Percentiles rank a stretch among this genome's conserved stretches.
These are phyloP conservation scores for Hygrophoropsis aurantiaca DNA, from an alignment of 768 basidiomycete species.

Conservation along the genomic window DNA sequence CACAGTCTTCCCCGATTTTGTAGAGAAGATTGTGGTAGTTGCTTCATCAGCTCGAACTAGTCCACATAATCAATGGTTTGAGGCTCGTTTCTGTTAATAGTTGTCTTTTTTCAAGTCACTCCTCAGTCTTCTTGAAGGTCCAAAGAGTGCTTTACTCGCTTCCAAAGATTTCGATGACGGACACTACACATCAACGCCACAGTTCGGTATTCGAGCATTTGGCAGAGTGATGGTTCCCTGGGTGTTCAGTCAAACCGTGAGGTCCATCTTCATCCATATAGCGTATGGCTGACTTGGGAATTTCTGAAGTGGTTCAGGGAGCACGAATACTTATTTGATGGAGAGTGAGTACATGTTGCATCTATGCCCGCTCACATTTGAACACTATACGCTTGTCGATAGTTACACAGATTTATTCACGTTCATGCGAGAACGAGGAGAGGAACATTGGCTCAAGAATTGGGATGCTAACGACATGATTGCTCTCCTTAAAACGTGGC, in stretches of 20 bases:
- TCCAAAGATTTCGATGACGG: constrained; percentile 57
- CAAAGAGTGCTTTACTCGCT: constrained; percentile 51
- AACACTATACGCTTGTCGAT: neutral
- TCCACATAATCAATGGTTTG: constrained; percentile 49
- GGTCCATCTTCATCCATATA: constrained; percentile 68
- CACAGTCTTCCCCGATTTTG: constrained; percentile 48
- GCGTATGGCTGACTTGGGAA: neutral
- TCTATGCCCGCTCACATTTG: neutral
- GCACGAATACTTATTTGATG: constrained; percentile 38
- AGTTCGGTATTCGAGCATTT: constrained; percentile 55
- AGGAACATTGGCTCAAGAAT: constrained; percentile 35
- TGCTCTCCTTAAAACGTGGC: constrained; percentile 50
- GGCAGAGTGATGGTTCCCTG: constrained; percentile 57
- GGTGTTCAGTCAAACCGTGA: constrained; percentile 44
- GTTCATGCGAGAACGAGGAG: constrained; percentile 53
- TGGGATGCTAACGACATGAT: constrained; percentile 61
- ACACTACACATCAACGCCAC: constrained; percentile 48
- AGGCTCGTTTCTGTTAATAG: neutral
- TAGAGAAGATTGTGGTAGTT: constrained; percentile 42
- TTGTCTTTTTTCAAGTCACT: neutral
- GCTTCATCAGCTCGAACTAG: constrained; percentile 53
- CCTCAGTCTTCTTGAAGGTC: constrained; percentile 52
- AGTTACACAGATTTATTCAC: constrained; percentile 49
- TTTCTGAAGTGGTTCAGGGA: constrained; percentile 49
- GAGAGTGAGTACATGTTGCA: constrained; percentile 25